Evolutionary conservation across 2,329 filamentous ascomycete genomes (phyloP), one percentile per base, ranked within the genome.

Genomic region (Penicillium hordei): DNA sequence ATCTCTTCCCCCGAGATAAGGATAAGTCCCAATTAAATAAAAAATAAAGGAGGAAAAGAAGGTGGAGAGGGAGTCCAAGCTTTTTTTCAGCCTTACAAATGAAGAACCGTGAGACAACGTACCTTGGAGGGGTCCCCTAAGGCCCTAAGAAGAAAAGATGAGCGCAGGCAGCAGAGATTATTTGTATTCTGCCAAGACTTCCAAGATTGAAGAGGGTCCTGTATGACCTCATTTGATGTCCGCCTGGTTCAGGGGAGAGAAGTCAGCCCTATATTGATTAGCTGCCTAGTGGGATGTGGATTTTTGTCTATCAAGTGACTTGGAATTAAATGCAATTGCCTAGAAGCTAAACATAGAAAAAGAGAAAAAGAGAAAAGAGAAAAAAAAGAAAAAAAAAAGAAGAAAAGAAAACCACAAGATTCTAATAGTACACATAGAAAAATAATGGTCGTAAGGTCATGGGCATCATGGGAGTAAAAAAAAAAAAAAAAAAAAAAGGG

Each of bases 71-170:
- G 33, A 31, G 23, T 27, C 33, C 51, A 53, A 44, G 34, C 48
- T 55, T 61, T 55, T 61, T 61, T 50, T 67, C 62, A 67, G 63
- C 65, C 65, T 65, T 67, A 63, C 46, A 50, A 49, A 55, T 49
- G 21, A 29, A n/a, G 38, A 17, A 23, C 27, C 23, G n/a, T 25
- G 17, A 15, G 31, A 15, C 31, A 15, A n/a, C 17, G 17, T 38
- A n/a, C 34, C 33, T n/a, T 17, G 4, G 31, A 12, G 31, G 12
- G 2, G 13, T 34, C 33, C 6, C 31, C 34, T 4, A n/a, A n/a
- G 34, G 7, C 31, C 10, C 12, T 19, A 21, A 49, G 9, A 42
- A 10, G 49, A 10, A n/a, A 45, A 19, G 39, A 34, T 44, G 29
- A 8, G 10, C 8, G 27, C 39, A 52, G 39, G 49, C 38, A 52